A percentile compares a stretch with the other conserved stretches of the same genome.
Conservation (phyloP, 768 basidiomycete species). For the Auricularia heimuer region DNA sequence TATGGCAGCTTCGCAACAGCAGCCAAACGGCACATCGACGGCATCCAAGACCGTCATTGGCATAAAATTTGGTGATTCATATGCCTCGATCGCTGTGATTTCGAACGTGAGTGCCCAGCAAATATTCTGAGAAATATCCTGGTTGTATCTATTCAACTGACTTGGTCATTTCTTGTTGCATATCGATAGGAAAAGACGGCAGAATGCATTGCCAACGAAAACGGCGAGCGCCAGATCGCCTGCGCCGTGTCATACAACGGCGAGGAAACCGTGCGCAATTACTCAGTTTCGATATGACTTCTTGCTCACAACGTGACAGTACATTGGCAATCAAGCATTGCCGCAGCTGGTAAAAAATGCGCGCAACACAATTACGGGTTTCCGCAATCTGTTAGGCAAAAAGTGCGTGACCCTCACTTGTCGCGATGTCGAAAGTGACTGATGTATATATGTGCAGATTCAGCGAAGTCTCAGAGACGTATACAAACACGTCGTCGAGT, state of each 20-base stretch:
- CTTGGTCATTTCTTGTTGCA: too few species aligned
- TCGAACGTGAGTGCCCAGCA: constrained; percentile 58
- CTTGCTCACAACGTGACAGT: constrained; percentile 36
- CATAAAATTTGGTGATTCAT: constrained; percentile 94
- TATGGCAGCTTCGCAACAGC: not conserved
- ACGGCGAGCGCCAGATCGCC: constrained; percentile 96
- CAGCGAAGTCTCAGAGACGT: constrained; percentile 53
- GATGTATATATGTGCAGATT: constrained; percentile 36
- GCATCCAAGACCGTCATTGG: constrained; percentile 60
- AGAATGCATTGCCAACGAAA: constrained; percentile 96
- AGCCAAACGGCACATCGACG: not conserved
- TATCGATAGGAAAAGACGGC: constrained; percentile 68
- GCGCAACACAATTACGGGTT: constrained; percentile 88
- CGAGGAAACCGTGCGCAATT: constrained; percentile 71
- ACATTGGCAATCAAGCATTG: constrained; percentile 91
- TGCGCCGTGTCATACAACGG: constrained; percentile 87
- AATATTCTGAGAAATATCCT: too few species aligned
- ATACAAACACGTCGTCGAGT: constrained; percentile 30
- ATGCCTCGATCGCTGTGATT: constrained; percentile 89
- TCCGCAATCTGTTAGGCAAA: constrained; percentile 88
- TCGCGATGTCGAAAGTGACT: not conserved
- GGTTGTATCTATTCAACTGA: not conserved
- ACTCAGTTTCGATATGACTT: not conserved
- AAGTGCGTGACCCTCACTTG: constrained; percentile 40
- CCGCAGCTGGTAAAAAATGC: constrained; percentile 92